A percentile compares a stretch with the other conserved stretches of the same genome.
These are phyloP conservation scores for Hymenoscyphus occultus DNA, from an alignment of 2,329 filamentous ascomycete genomes.

Conservation along the genomic window DNA sequence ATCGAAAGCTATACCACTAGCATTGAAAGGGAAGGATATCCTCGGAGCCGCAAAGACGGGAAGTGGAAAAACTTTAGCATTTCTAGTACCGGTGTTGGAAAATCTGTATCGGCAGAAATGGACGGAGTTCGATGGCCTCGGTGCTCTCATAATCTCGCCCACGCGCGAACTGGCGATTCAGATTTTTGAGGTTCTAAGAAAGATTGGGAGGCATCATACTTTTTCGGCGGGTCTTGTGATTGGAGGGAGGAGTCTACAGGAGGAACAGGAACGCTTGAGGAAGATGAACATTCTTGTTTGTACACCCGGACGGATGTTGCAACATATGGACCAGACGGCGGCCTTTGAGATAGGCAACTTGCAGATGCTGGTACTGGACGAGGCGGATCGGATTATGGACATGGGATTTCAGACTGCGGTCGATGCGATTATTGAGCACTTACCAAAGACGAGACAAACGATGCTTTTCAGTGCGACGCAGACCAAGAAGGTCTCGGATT, in stretches of 20 bases:
- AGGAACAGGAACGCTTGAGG: conserved; percentile 77
- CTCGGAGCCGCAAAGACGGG: conserved; percentile 94
- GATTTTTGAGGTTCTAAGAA: conserved; percentile 91
- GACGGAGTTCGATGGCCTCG: conserved; percentile 86
- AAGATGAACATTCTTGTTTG: conserved; percentile 98
- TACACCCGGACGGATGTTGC: conserved; percentile 90
- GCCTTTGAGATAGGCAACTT: conserved; percentile 86
- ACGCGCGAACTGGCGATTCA: conserved; percentile 95
- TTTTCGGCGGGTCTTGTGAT: conserved; percentile 94
- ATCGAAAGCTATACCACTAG: conserved; percentile 80
- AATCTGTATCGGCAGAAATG: conserved; percentile 86
- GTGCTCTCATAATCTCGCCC: conserved; percentile 88
- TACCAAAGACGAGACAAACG: conserved; percentile 83
- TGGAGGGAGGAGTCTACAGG: conserved; percentile 84
- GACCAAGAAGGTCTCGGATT: conserved; percentile 88
- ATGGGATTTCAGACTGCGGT: conserved; percentile 93
- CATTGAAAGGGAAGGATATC: conserved; percentile 81
- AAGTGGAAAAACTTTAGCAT: conserved; percentile 92
- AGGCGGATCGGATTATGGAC: conserved; percentile 95
- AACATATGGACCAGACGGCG: conserved; percentile 92
- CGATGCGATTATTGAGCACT: conserved; percentile 88
- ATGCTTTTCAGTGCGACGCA: conserved; percentile 95
- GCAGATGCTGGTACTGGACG: conserved; percentile 89
- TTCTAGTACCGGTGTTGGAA: conserved; percentile 87
- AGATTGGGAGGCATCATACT: conserved; percentile 81